These are phyloP conservation scores for Puccinia novopanici DNA, from an alignment of 1,284 basidiomycete genomes.

Conservation along the genomic window DNA sequence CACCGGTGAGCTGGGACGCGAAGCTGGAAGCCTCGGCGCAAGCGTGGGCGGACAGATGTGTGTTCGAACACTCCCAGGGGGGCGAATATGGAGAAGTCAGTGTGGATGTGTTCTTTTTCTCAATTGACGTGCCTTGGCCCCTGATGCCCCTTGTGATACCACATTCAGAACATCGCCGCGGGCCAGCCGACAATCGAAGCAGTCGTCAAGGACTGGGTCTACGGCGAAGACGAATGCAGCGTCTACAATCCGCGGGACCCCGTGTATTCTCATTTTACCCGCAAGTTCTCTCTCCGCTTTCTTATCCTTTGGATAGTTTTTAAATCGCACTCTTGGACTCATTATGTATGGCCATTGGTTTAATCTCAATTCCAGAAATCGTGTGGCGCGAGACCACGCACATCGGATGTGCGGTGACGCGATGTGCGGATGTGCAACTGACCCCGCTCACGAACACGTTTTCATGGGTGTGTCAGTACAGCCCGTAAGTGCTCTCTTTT, in stretches of 20 bases:
- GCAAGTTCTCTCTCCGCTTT: constrained; percentile 12
- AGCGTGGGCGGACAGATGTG: neutral
- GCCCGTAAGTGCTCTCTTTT: neutral
- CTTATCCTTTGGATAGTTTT: too few relatives aligned
- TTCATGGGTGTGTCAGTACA: constrained; percentile 21
- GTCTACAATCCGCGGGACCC: neutral
- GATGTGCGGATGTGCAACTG: neutral
- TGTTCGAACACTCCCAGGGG: constrained; percentile 2
- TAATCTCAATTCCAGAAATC: too few relatives aligned
- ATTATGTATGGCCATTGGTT: too few relatives aligned
- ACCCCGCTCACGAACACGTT: neutral
- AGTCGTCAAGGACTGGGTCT: constrained; percentile 15
- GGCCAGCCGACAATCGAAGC: neutral
- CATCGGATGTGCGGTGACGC: constrained; percentile 1
- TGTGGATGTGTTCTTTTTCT: neutral
- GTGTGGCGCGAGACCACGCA: neutral
- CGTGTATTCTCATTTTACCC: constrained; percentile 18
- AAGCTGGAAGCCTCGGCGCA: constrained; percentile 22
- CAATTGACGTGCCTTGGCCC: neutral
- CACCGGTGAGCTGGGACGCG: neutral
- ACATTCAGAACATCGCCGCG: constrained; percentile 23
- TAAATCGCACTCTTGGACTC: too few relatives aligned
- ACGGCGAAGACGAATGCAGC: neutral
- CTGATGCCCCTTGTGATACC: neutral
- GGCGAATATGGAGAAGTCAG: constrained; percentile 14